Evolutionary conservation across 257 asterid species (phyloP).

Genomic region (Knoxia roxburghii): DNA sequence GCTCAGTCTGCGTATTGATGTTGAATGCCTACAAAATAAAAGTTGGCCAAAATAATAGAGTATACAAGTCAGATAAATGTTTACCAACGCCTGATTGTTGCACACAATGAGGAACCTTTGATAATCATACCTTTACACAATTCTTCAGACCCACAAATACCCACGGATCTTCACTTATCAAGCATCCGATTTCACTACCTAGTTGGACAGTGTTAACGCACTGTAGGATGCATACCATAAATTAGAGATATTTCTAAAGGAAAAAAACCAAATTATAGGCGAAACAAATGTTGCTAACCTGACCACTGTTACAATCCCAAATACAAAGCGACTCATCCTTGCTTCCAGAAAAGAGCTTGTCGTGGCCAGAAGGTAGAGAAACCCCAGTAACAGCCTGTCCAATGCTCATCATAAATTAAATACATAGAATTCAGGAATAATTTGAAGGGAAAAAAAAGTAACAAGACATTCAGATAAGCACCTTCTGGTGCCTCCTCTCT

Average conservation of each 20-base stretch:
- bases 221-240: neutral
- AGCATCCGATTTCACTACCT: conserved; percentile 36
- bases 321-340: neutral
- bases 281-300: neutral
- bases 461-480: neutral
- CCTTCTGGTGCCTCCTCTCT: conserved; percentile 60
- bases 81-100: neutral
- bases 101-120: conserved; percentile 1
- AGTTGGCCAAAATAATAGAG: neutral
- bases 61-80: neutral
- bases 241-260: neutral
- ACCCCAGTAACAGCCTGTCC: conserved; percentile 5
- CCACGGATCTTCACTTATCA: conserved; percentile 55
- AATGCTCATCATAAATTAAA: neutral
- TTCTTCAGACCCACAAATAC: conserved; percentile 48
- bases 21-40: conserved; percentile 45
- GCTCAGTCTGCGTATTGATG: conserved; percentile 30
- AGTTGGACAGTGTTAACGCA: conserved; percentile 21
- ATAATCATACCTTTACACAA: conserved; percentile 36
- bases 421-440: conserved; percentile 12
- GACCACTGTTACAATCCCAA: conserved; percentile 7
- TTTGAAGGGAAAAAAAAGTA: neutral
- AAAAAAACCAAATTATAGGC: neutral
- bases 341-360: conserved; percentile 7
- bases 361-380: neutral